Evolutionary conservation across 2,329 filamentous ascomycete species (phyloP).

Genomic region (Phaeoacremonium minimum): DNA sequence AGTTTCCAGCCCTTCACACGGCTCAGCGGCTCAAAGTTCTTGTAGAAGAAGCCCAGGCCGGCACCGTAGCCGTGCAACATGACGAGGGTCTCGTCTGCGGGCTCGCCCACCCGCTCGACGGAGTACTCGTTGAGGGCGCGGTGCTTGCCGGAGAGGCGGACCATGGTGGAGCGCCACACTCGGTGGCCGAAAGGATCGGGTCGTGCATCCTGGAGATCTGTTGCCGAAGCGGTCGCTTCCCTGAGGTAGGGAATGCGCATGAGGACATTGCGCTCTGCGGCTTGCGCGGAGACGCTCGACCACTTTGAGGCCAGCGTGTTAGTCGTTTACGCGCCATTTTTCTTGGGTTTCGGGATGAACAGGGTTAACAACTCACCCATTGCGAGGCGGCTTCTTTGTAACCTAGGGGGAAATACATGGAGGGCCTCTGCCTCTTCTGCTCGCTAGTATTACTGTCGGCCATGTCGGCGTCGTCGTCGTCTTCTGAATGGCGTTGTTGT

Average conservation of each 20-base stretch:
- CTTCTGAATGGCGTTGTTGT: conserved; percentile 5
- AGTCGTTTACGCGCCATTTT: conserved; percentile 7
- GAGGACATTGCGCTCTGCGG: conserved; percentile 85
- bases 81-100: conserved; percentile 79
- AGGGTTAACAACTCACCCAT: conserved; percentile 60
- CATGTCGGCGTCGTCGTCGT: neutral
- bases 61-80: conserved; percentile 97
- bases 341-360: neutral
- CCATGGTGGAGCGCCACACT: conserved; percentile 81
- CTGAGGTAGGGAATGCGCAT: conserved; percentile 79
- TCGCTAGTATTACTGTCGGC: neutral
- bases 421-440: conserved; percentile 37
- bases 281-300: conserved; percentile 74
- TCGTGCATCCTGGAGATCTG: conserved; percentile 35
- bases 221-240: conserved; percentile 59
- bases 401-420: conserved; percentile 71
- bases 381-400: conserved; percentile 90
- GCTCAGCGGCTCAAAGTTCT: conserved; percentile 88
- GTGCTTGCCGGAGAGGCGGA: conserved; percentile 79
- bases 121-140: conserved; percentile 90
- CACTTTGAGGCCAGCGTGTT: conserved; percentile 51
- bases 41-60: conserved; percentile 95
- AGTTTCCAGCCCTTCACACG: conserved; percentile 78
- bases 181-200: conserved; percentile 81
- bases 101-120: conserved; percentile 76